phyloP scores from a whole-genome alignment of 2,329 filamentous ascomycete species.

The Cladosporium sphaerospermum region DNA sequence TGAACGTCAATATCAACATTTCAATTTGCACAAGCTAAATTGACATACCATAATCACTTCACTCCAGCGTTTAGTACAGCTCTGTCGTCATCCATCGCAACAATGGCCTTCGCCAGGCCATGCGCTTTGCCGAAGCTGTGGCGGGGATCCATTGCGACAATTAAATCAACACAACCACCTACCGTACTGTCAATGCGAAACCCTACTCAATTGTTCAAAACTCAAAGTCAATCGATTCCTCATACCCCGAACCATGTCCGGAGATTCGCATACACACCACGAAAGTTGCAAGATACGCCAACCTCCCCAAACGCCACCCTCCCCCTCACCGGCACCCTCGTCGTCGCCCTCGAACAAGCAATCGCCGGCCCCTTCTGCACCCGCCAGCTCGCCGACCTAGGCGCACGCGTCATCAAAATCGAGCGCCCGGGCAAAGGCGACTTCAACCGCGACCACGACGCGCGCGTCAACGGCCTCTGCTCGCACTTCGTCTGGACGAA shows the following conservation, averaged over 20 bases:
- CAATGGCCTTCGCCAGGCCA: neutral
- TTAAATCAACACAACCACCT: neutral
- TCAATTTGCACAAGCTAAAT: too few relatives aligned
- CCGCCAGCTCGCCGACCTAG: slow-evolving; percentile 48
- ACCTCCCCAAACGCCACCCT: neutral
- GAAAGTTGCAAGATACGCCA: neutral
- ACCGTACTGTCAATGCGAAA: neutral
- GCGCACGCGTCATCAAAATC: slow-evolving; percentile 51
- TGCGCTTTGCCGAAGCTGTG: neutral
- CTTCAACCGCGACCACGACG: slow-evolving; percentile 49
- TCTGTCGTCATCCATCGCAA: neutral
- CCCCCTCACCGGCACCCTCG: slow-evolving; percentile 42
- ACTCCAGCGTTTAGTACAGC: neutral
- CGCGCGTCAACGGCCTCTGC: slow-evolving; percentile 43
- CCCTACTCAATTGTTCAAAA: neutral
- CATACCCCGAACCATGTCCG: neutral
- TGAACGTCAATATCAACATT: too few relatives aligned
- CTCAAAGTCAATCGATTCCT: neutral
- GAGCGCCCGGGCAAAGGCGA: slow-evolving; percentile 48
- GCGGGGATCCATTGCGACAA: neutral
- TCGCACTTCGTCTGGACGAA: slow-evolving; percentile 54
- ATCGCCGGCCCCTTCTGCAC: slow-evolving; percentile 52
- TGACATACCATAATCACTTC: too few relatives aligned
- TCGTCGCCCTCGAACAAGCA: slow-evolving; percentile 50
- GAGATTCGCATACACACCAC: neutral